Percentiles rank a stretch among this genome's conserved stretches.
Conservation (phyloP, 2,329 filamentous ascomycete genomes). For the Ophiostoma piceae region DNA sequence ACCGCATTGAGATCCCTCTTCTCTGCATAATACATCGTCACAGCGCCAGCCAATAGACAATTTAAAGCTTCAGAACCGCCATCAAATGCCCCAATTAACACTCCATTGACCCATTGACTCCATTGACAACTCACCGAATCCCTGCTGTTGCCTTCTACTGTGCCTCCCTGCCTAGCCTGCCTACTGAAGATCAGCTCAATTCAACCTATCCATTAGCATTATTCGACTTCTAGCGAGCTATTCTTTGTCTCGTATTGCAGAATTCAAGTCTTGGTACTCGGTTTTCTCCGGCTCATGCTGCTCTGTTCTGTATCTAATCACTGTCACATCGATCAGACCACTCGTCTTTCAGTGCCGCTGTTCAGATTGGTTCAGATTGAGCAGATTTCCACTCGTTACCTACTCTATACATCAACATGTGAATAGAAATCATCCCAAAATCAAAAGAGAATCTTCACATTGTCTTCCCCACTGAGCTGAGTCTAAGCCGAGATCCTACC, state of each 20-base stretch:
- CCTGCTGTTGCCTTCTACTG: too few relatives aligned
- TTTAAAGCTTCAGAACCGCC: not conserved
- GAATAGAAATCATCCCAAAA: not conserved
- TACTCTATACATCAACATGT: too few relatives aligned
- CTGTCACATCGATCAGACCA: not conserved
- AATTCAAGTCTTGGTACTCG: not conserved
- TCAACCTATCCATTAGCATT: too few relatives aligned
- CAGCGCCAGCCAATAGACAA: not conserved
- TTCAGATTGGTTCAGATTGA: not conserved
- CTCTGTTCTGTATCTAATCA: not conserved
- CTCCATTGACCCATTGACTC: too few relatives aligned
- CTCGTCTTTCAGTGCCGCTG: too few relatives aligned
- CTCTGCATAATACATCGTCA: too few relatives aligned
- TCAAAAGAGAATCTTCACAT: not conserved
- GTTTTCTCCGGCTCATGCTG: not conserved
- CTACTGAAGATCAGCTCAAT: not conserved
- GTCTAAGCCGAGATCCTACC: not conserved
- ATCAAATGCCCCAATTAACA: not conserved
- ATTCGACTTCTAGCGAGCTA: not conserved
- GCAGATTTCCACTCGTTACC: not conserved
- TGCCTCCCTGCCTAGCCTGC: not conserved
- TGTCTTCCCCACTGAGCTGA: not conserved
- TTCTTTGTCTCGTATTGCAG: constrained; percentile 3
- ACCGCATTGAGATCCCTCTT: too few relatives aligned
- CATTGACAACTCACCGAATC: too few relatives aligned